phyloP scores from a whole-genome alignment of 805 yeast genomes.

The Nakazawaea laoshanensis region DNA sequence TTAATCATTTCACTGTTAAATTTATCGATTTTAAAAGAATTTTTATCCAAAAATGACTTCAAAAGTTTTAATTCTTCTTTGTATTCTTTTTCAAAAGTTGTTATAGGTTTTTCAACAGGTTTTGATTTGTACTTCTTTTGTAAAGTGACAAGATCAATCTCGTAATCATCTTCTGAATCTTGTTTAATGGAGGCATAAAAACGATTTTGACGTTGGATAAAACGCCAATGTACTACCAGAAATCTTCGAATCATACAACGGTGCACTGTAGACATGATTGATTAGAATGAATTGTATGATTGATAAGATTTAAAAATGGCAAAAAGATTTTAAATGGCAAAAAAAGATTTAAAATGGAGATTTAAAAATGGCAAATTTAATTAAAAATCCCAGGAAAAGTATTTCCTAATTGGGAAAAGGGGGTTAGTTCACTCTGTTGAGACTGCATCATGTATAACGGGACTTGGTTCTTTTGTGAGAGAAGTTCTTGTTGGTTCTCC shows the following conservation, averaged over 20 bases:
- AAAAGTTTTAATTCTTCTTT: slow-evolving; percentile 4
- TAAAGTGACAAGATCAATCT: slow-evolving; percentile 9
- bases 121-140: slow-evolving; percentile 1
- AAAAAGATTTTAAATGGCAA: too few species aligned
- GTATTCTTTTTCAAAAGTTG: slow-evolving; percentile 1
- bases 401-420: too few species aligned
- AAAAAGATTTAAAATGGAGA: not conserved
- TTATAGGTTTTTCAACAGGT: not conserved
- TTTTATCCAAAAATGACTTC: not conserved
- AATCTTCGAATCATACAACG: too few species aligned
- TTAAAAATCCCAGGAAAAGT: too few species aligned
- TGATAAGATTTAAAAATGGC: too few species aligned
- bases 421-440: slow-evolving; percentile 1
- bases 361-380: not conserved
- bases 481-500: slow-evolving; percentile 1
- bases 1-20: slow-evolving; percentile 1
- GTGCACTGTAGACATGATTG: too few species aligned
- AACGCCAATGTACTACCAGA: not conserved
- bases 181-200: slow-evolving; percentile 2
- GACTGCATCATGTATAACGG: slow-evolving; percentile 4
- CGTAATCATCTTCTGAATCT: slow-evolving; percentile 2
- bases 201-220: too few species aligned
- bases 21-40: not conserved
- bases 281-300: too few species aligned
- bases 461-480: slow-evolving; percentile 5